Conservation (phyloP, 163 green algal genomes). For the Trebouxia gelatinosa region DNA sequence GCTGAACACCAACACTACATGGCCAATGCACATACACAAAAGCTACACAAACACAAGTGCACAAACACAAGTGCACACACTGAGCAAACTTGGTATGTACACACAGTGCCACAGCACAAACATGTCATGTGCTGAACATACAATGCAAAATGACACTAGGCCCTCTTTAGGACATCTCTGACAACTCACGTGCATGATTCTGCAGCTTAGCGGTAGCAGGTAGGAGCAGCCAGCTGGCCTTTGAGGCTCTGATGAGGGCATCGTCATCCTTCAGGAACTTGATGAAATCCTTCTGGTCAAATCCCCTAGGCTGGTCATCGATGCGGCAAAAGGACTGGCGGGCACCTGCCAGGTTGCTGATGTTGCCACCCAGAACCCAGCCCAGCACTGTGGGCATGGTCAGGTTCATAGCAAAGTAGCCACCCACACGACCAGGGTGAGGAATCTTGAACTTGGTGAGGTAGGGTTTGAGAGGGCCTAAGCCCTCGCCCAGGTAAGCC, state of each 20-base stretch:
- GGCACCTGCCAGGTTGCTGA: constrained; percentile 46
- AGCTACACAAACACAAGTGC: background rate
- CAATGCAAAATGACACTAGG: too few relatives aligned
- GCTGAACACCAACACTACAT: background rate
- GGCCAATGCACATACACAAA: background rate
- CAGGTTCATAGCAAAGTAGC: constrained; percentile 85
- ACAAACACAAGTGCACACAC: background rate
- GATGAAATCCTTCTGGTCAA: constrained; percentile 51
- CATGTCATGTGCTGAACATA: too few relatives aligned
- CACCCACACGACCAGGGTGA: constrained; percentile 86
- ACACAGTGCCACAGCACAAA: background rate
- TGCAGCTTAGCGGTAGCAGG: constrained; percentile 28
- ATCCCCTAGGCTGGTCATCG: constrained; percentile 62
- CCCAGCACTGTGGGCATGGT: constrained; percentile 90
- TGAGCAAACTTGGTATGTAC: background rate
- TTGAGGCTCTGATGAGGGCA: constrained; percentile 58
- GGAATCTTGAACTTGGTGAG: constrained; percentile 85
- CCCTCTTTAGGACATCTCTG: too few relatives aligned
- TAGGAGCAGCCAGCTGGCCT: constrained; percentile 78
- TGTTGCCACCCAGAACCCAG: constrained; percentile 89
- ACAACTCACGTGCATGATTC: background rate
- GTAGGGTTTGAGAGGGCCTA: constrained; percentile 68
- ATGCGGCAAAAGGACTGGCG: constrained; percentile 59
- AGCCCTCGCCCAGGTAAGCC: constrained; percentile 87
- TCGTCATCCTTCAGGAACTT: constrained; percentile 73